These are phyloP conservation scores for Boletales sp. DNA, from an alignment of 768 basidiomycete genomes.

Conservation along the genomic window DNA sequence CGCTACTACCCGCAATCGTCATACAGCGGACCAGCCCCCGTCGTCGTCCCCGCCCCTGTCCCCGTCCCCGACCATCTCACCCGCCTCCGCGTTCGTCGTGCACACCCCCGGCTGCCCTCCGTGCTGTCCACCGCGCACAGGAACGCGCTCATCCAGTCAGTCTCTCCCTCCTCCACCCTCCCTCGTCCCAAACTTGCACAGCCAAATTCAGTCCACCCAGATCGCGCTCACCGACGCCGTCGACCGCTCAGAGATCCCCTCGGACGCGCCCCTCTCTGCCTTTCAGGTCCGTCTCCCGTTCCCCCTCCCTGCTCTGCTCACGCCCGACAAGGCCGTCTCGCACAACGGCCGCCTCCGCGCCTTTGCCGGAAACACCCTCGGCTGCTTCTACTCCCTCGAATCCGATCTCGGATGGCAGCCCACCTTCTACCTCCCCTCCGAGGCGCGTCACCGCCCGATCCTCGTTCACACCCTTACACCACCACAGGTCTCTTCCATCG, in stretches of 20 bases:
- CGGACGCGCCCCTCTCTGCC: constrained; percentile 38
- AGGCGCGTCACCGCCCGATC: constrained; percentile 7
- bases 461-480: not conserved
- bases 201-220: constrained; percentile 40
- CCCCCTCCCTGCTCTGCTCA: not conserved
- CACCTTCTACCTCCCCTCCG: constrained; percentile 38
- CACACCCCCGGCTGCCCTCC: constrained; percentile 12
- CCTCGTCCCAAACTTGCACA: constrained; percentile 11
- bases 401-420: constrained; percentile 35
- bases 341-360: constrained; percentile 31
- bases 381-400: constrained; percentile 45
- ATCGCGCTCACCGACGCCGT: constrained; percentile 36
- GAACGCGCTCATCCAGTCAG: constrained; percentile 27
- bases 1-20: constrained; percentile 44
- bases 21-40: not conserved
- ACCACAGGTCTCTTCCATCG: constrained; percentile 50
- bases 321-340: constrained; percentile 29
- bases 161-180: not conserved
- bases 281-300: constrained; percentile 38
- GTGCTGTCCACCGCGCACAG: constrained; percentile 19
- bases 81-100: not conserved
- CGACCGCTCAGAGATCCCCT: constrained; percentile 21
- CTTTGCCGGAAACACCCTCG: constrained; percentile 50
- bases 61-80: not conserved
- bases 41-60: not conserved